Base-by-base conservation (phyloP, 495 filamentous ascomycete genomes). In the Neurospora terricola region DNA sequence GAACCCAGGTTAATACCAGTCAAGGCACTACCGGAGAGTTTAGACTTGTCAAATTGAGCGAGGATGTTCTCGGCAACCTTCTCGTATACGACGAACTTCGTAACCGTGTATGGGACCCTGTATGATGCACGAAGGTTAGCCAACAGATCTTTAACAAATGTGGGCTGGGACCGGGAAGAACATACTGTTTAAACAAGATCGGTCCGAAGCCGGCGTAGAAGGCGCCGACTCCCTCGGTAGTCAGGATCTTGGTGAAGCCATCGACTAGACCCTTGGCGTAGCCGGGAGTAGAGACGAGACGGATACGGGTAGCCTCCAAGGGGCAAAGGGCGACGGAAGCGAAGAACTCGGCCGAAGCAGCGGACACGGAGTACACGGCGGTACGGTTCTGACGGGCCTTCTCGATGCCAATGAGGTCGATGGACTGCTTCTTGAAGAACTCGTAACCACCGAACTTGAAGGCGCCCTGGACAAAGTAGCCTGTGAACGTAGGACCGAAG, bases 21-120 rank as follows among this genome's bases (percentile, higher is more conserved):
- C 84, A 92, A 89, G 72, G 81, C 83, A 78, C 84, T 84, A 75
- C 86, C 84, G 74, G 89, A 89, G 75, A 89, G 80, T 34, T 80
- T 84, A 74, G 86, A 79, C 83, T 93, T 94, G 74, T 80, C 74
- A 82, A 92, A 86, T 73, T 90, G 82, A 38, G 79, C 79, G 73
- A 80, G 76, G 84, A 89, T 92, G 84, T 89, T 79, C 83, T 94
- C 92, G 75, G 87, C 81, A 77, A 91, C 91, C 82, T 94, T 94
- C 85, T 96, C 93, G 85, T 90, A 94, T 74, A 94, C 93, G 82
- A 94, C 92, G 86, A 96, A 96, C 81, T 93, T 96, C 82, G 93
- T 88, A 91, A 94, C 94, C 77, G 93, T 94, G 85, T 96, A 96
- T 27, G 93, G 93, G 75, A 96, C 90, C 74, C 80, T 81, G 18